These are phyloP conservation scores for Podospora bellae-mahoneyi DNA, from an alignment of 495 filamentous ascomycete genomes.

Conservation along the genomic window DNA sequence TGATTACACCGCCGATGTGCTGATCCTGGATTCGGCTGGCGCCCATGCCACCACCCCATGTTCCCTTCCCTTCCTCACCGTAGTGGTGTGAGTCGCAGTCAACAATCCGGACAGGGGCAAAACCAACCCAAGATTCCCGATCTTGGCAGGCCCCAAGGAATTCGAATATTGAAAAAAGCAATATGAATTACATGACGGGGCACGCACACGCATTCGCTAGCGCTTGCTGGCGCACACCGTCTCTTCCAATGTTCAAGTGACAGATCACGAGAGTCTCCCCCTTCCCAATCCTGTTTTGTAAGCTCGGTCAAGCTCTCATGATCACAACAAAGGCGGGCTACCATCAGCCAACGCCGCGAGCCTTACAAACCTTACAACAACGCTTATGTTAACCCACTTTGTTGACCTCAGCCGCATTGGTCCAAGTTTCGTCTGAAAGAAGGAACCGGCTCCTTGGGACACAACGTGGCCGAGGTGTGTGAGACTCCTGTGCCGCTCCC, in stretches of 20 bases:
- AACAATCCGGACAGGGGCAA: constrained; percentile 13
- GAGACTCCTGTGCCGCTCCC: constrained; percentile 11
- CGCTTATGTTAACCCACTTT: constrained; percentile 5
- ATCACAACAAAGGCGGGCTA: not conserved
- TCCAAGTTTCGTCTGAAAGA: not conserved
- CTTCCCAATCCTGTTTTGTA: constrained; percentile 6
- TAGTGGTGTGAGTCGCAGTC: not conserved
- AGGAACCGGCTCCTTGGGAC: constrained; percentile 11
- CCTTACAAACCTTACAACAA: constrained; percentile 2
- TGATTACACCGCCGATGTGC: constrained; percentile 16
- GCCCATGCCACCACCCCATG: not conserved
- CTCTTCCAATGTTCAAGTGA: not conserved
- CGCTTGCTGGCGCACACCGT: constrained; percentile 16
- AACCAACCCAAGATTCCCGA: constrained; percentile 2
- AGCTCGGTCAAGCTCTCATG: not conserved
- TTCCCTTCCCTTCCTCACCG: not conserved
- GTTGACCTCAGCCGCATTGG: constrained; percentile 12
- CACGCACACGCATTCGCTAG: constrained; percentile 12
- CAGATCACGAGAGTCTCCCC: constrained; percentile 16
- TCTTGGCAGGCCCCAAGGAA: constrained; percentile 15
- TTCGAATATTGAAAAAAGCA: constrained; percentile 11
- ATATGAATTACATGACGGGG: constrained; percentile 5
- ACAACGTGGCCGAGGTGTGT: constrained; percentile 9
- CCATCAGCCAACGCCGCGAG: constrained; percentile 3
- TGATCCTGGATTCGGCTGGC: constrained; percentile 9